These are phyloP conservation scores for Myxozyma geophila DNA, from an alignment of 805 yeast species.

Conservation along the genomic window DNA sequence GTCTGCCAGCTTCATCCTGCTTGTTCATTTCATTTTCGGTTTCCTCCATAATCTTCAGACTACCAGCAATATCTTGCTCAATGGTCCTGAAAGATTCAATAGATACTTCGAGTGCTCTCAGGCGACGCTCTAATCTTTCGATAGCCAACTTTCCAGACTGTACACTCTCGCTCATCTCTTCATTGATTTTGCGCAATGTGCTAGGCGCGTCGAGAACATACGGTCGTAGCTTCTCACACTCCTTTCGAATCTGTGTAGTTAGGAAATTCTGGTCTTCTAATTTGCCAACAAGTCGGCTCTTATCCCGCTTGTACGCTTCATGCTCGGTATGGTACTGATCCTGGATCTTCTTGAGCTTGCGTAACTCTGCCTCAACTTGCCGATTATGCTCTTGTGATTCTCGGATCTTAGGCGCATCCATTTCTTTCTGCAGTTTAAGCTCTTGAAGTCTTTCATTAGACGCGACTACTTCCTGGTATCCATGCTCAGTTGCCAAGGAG, in stretches of 20 bases:
- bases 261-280: constrained; percentile 65
- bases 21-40: constrained; percentile 53
- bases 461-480: constrained; percentile 20
- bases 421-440: constrained; percentile 38
- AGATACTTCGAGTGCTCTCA: constrained; percentile 58
- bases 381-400: constrained; percentile 56
- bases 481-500: constrained; percentile 28
- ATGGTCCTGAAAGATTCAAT: constrained; percentile 62
- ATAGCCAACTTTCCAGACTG: constrained; percentile 49
- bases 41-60: constrained; percentile 55
- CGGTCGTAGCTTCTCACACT: constrained; percentile 61
- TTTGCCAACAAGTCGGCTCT: constrained; percentile 59
- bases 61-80: constrained; percentile 52
- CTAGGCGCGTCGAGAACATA: constrained; percentile 67
- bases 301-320: constrained; percentile 64
- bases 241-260: constrained; percentile 59
- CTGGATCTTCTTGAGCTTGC: constrained; percentile 63
- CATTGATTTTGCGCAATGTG: constrained; percentile 56
- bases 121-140: constrained; percentile 52
- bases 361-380: constrained; percentile 64
- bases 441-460: constrained; percentile 28
- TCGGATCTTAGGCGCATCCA: constrained; percentile 38
- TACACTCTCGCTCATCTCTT: constrained; percentile 56
- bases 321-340: constrained; percentile 66
- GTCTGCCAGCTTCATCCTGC: constrained; percentile 50